Conservation (phyloP, 768 basidiomycete genomes). For the Guyanaporus albipodus region DNA sequence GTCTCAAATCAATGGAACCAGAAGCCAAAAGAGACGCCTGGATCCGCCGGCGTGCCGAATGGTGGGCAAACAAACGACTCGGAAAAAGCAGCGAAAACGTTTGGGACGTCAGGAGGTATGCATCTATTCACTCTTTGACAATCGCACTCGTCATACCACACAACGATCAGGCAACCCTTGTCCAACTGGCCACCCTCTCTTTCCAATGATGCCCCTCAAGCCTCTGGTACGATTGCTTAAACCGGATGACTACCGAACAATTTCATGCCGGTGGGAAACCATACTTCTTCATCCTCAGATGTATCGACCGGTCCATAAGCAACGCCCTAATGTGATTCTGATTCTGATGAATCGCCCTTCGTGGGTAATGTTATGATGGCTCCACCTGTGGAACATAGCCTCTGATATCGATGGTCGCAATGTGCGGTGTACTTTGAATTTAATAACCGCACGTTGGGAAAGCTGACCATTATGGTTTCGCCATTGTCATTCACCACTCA, state of each 20-base stretch:
- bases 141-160: constrained; percentile 1
- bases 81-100: constrained; percentile 89
- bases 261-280: not conserved
- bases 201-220: constrained; percentile 16
- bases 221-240: constrained; percentile 24
- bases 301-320: not conserved
- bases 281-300: too few relatives aligned
- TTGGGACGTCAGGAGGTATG: constrained; percentile 85
- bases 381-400: not conserved
- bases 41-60: constrained; percentile 84
- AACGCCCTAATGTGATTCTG: not conserved
- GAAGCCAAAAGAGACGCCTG: constrained; percentile 79
- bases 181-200: constrained; percentile 29
- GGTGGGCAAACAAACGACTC: constrained; percentile 84
- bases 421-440: too few relatives aligned
- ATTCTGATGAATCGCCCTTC: not conserved
- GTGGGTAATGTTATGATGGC: too few relatives aligned
- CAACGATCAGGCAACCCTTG: constrained; percentile 18
- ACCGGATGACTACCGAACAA: not conserved
- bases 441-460: too few relatives aligned
- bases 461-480: constrained; percentile 5
- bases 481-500: constrained; percentile 27
- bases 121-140: constrained; percentile 8
- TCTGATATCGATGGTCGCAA: not conserved
- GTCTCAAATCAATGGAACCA: constrained; percentile 69